These are phyloP conservation scores for Fusarium cyanostomum DNA, from an alignment of 2,329 filamentous ascomycete genomes.

Conservation along the genomic window DNA sequence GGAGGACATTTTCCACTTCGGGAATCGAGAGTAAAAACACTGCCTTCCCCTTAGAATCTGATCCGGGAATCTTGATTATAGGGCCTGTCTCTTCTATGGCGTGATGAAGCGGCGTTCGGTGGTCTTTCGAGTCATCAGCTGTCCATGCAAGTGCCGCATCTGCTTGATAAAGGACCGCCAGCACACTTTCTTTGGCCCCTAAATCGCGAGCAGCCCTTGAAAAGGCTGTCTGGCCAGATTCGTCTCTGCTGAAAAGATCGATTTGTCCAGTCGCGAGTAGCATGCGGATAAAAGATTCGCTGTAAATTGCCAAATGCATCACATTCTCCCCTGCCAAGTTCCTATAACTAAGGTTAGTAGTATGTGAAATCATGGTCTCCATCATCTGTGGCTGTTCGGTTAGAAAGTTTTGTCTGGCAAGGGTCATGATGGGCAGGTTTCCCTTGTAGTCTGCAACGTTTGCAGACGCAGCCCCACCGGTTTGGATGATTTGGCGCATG, in stretches of 20 bases:
- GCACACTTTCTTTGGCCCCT: accelerated
- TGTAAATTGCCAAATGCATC: neutral
- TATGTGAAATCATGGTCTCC: neutral
- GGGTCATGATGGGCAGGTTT: neutral
- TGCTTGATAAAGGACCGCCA: neutral
- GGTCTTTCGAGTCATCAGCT: neutral
- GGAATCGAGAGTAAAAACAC: neutral
- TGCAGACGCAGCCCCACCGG: neutral
- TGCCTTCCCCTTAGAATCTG: too few species aligned
- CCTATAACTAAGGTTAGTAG: neutral
- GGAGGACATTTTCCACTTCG: neutral
- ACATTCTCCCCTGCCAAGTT: neutral
- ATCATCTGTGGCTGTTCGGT: too few species aligned
- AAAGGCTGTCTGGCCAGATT: neutral
- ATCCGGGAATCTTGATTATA: too few species aligned
- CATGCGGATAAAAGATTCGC: neutral
- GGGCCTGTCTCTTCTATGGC: too few species aligned
- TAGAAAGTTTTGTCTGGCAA: too few species aligned
- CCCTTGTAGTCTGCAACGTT: accelerated
- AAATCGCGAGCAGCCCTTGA: neutral
- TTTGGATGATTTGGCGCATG: neutral
- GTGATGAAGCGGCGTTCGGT: neutral
- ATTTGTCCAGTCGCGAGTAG: neutral
- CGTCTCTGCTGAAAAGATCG: neutral
- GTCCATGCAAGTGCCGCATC: neutral